Conservation (phyloP, 2,329 filamentous ascomycete genomes). For the Gyromitra esculenta region DNA sequence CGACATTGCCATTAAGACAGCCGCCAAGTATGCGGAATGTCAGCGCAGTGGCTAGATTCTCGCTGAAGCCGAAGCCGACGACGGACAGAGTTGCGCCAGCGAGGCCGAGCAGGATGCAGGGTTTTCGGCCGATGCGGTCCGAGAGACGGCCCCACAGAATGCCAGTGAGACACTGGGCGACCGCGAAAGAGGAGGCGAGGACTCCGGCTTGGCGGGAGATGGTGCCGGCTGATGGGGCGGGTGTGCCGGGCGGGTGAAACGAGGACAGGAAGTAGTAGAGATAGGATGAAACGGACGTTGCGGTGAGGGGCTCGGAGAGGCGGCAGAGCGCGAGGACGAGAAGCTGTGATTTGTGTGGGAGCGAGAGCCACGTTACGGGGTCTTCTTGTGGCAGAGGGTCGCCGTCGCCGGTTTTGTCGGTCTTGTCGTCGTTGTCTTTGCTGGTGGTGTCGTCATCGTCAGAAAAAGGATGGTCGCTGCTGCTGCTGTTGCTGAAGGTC, state of each 20-base stretch:
- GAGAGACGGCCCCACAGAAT: conserved; percentile 82
- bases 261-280: conserved; percentile 90
- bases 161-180: conserved; percentile 82
- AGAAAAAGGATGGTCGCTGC: background rate
- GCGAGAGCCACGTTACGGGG: conserved; percentile 73
- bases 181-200: conserved; percentile 80
- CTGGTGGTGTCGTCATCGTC: background rate
- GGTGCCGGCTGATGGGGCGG: conserved; percentile 67
- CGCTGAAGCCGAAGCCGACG: conserved; percentile 75
- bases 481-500: conserved; percentile 17
- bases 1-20: conserved; percentile 75
- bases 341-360: conserved; percentile 81
- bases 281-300: conserved; percentile 80
- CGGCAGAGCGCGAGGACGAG: conserved; percentile 80
- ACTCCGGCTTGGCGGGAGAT: conserved; percentile 82
- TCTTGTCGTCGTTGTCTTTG: conserved; percentile 1
- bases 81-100: conserved; percentile 73
- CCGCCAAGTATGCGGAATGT: conserved; percentile 75
- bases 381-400: conserved; percentile 55
- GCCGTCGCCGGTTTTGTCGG: background rate
- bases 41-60: conserved; percentile 70
- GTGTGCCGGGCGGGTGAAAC: conserved; percentile 70
- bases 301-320: conserved; percentile 81
- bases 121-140: conserved; percentile 75
- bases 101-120: conserved; percentile 79